Evolutionary conservation across 2,329 filamentous ascomycete species (phyloP), one percentile per base, ranked within the genome.

Genomic region (Curvularia sp.): DNA sequence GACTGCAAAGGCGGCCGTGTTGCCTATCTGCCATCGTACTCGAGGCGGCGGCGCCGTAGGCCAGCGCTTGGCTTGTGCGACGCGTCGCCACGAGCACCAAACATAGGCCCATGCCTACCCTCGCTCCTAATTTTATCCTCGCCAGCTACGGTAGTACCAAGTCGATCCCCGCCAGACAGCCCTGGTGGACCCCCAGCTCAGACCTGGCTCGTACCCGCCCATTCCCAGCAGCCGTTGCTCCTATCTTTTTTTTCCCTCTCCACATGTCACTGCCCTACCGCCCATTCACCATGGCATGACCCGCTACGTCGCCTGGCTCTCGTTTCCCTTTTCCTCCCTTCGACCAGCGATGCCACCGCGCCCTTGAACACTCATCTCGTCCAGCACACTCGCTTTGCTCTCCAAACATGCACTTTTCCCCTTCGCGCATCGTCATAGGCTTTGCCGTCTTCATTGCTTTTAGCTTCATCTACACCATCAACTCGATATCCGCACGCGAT

Each of bases 401-500:
- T 35, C n/a, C 63, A 55, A 41, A 13, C 46, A 72, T 72, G 70
- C 59, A 64, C 48, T 60, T 66, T 47, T 67, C 65, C 20, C 56
- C 52, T n/a, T 48, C 65, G 24, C 70, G 71, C 59, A 56, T 68
- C 15, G 31, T 69, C 22, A 61, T 62, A 49, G 63, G 58, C 60
- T 49, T 70, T 33, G 55, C 61, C 46, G 52, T 57, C 49, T 62
- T 69, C 28, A 31, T 68, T 35, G 57, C 61, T 50, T 41, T 71
- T 41, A 58, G 62, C 31, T 55, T 66, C 33, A 38, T 72, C 20
- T 70, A 71, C 61, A 67, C 63, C 15, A 57, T 73, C 54, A 68
- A 67, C 52, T 61, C 65, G 24, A 57, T 67, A 53, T 69, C 68
- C 13, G 64, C 68, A 5, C 71, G 69, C 57, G 75, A 76, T 53